These are phyloP conservation scores for Colletotrichum brevisporum DNA, from an alignment of 2,329 filamentous ascomycete genomes.

Conservation along the genomic window DNA sequence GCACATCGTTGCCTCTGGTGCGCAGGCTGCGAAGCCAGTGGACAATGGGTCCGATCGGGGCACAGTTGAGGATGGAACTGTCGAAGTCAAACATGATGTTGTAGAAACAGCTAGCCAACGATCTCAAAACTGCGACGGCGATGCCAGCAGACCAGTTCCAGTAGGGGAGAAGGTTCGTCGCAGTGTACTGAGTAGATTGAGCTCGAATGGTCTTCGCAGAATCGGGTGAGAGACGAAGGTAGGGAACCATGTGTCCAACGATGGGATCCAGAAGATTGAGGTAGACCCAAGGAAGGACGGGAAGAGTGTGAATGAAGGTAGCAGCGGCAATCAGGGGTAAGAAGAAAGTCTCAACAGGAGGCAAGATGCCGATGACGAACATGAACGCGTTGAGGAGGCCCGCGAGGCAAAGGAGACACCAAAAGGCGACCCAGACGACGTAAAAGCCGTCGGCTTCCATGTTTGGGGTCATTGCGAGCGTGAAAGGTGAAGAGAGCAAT, in stretches of 20 bases:
- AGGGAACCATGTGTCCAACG: not conserved
- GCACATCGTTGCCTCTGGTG: too few species aligned
- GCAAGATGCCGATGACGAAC: not conserved
- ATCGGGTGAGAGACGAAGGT: not conserved
- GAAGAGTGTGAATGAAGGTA: not conserved
- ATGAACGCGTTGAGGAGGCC: not conserved
- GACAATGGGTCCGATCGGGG: too few species aligned
- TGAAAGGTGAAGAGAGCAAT: not conserved
- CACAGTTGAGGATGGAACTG: not conserved
- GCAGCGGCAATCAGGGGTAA: not conserved
- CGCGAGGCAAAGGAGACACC: not conserved
- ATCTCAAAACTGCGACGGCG: not conserved
- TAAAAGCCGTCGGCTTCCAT: not conserved
- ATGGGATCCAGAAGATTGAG: not conserved
- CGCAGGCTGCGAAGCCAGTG: too few species aligned
- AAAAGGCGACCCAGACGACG: not conserved
- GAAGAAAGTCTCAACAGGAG: not conserved
- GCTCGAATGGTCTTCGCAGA: not conserved
- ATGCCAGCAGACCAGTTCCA: not conserved
- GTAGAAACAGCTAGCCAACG: not conserved
- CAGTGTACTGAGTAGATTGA: not conserved
- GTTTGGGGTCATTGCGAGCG: not conserved
- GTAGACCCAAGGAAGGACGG: not conserved
- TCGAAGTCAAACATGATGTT: slow-evolving; percentile 5
- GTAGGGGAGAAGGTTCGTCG: not conserved